Evolutionary conservation across 345 rosid species (phyloP).

Genomic region (Moricandia moricandioides): DNA sequence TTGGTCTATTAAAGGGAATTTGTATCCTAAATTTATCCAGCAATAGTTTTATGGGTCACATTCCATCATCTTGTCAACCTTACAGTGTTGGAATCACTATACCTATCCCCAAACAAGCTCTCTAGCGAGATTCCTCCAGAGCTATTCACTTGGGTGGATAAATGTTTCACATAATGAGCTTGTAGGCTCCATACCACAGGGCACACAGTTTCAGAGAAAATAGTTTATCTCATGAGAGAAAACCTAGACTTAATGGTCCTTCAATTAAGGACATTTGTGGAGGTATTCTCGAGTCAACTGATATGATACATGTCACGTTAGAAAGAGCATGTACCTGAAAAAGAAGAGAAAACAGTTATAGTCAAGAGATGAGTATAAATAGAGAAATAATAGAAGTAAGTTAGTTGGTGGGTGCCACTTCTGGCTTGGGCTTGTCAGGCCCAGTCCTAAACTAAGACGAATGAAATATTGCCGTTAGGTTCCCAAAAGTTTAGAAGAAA

Average conservation of each 20-base stretch:
- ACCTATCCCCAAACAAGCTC: background rate
- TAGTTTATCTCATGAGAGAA: background rate
- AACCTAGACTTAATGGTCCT: background rate
- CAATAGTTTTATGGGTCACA: background rate
- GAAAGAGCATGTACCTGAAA: too few relatives aligned
- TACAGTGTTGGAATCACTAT: background rate
- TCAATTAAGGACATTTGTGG: background rate
- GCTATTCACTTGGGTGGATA: background rate
- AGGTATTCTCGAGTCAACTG: background rate
- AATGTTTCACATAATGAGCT: background rate
- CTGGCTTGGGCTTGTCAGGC: too few relatives aligned
- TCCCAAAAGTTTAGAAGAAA: too few relatives aligned
- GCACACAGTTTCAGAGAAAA: background rate
- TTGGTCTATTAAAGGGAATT: background rate
- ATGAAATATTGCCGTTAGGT: too few relatives aligned
- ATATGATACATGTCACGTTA: too few relatives aligned
- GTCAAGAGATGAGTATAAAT: too few relatives aligned
- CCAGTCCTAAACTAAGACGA: too few relatives aligned
- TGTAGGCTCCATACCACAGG: background rate
- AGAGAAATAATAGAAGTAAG: too few relatives aligned
- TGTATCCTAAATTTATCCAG: background rate
- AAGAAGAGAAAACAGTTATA: too few relatives aligned
- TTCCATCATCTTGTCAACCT: background rate
- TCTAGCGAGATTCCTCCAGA: background rate
- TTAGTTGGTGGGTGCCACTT: too few relatives aligned